Evolutionary conservation across 2,329 filamentous ascomycete genomes (phyloP).

Genomic region (Capronia epimyces): DNA sequence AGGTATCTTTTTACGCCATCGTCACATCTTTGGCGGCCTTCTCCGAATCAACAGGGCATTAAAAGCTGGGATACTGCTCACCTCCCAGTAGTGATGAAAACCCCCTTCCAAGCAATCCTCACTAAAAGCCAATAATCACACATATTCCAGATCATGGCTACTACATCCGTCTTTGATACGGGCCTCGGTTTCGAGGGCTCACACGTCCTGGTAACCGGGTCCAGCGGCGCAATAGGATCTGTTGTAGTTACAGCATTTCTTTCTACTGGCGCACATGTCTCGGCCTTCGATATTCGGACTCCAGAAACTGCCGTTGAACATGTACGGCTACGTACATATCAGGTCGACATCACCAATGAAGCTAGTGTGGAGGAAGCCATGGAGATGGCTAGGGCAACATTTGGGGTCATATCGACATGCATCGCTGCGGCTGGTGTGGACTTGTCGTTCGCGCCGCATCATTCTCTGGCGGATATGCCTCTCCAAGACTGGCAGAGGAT

Average conservation of each 20-base stretch:
- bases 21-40: background rate
- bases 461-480: conserved; percentile 39
- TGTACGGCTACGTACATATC: conserved; percentile 24
- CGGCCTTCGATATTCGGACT: conserved; percentile 34
- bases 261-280: conserved; percentile 41
- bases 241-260: conserved; percentile 40
- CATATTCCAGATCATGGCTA: conserved; percentile 6
- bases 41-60: background rate
- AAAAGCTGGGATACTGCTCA: background rate
- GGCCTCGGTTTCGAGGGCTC: conserved; percentile 35
- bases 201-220: conserved; percentile 42
- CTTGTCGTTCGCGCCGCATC: conserved; percentile 38
- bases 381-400: conserved; percentile 31
- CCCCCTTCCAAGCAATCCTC: too few relatives aligned
- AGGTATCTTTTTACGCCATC: background rate
- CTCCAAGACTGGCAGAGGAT: conserved; percentile 39
- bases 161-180: conserved; percentile 26
- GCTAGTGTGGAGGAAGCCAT: conserved; percentile 35
- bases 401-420: conserved; percentile 36
- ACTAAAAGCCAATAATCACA: too few relatives aligned
- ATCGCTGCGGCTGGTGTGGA: conserved; percentile 44
- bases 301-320: conserved; percentile 10
- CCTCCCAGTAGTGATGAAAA: too few relatives aligned
- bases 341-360: conserved; percentile 36
- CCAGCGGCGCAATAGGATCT: conserved; percentile 39